Evolutionary conservation across 208 protist species (phyloP).

Genomic region (Acanthamoeba royreba): DNA sequence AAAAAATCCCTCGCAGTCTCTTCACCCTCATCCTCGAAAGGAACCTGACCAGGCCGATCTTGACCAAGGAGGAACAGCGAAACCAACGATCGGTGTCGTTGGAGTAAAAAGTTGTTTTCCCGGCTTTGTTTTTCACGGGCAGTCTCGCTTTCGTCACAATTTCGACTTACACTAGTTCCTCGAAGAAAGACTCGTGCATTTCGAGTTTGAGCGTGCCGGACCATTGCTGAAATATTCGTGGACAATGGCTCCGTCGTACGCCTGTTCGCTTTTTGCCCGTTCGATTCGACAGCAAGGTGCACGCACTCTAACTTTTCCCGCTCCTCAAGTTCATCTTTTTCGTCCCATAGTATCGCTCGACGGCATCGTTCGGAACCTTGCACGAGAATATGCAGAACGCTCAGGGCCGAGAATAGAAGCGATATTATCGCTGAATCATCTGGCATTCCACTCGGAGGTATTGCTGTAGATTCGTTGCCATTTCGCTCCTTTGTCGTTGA

Average conservation of each 20-base stretch:
- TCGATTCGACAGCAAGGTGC: neutral
- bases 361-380: neutral
- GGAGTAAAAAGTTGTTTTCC: neutral
- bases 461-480: neutral
- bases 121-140: neutral
- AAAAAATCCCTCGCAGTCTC: neutral
- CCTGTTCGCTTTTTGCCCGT: neutral
- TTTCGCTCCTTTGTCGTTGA: neutral
- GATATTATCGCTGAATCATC: neutral
- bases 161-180: no score
- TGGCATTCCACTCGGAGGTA: neutral
- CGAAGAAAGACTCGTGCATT: no score
- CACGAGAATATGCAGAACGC: neutral
- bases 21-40: neutral
- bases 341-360: neutral
- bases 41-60: no score
- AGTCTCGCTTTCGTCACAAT: no score
- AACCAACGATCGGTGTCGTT: neutral
- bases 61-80: neutral
- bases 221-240: no score
- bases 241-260: no score
- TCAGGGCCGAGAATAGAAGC: neutral
- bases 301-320: neutral
- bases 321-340: neutral
- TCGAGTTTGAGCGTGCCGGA: no score